Evolutionary conservation across 1,139 yeast species (phyloP), one percentile per base, ranked within the genome.

Genomic region (Candida tetrigidarum): DNA sequence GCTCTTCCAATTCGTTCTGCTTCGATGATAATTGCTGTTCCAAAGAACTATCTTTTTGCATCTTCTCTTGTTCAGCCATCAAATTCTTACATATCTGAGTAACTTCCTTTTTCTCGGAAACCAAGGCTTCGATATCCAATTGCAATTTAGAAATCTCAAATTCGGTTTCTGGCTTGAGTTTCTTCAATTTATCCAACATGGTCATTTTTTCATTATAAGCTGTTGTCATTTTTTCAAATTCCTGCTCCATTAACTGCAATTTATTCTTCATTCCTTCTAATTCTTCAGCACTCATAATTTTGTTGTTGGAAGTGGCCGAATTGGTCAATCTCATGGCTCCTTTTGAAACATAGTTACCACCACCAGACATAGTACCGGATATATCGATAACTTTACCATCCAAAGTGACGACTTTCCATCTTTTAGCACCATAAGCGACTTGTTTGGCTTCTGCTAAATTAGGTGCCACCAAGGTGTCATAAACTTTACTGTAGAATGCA

Each of bases 281-380:
- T 44, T 86, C 92, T 23, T 78, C 81, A 28, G 79, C 83, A n/a
- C 86, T 56, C 15, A 65, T 53, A 2, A 39, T 20, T 10, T 14
- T 10, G 34, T 63, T 69, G 49, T 54, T 56, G 19, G 55, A 54
- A 12, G 55, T 55, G 1, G 66, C 56, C 8, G 68, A 58, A 3
- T 74, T 68, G 5, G 63, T 57, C 26, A 80, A 65, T 46, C 74
- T 74, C 93, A 86, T 84, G 0, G 80, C 83, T 6, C 95, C 95
- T 43, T 72, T 72, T 12, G 80, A 75, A 12, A 80, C 81, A 38
- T 77, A 71, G 39, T 78, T 80, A 44, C 98, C 98, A 66, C 99
- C 99, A 57, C 99, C 99, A 42, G 96, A 84, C 86, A 95, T 86
- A 1, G 98, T 88, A 65, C 99, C 99, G 2, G 96, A 87, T n/a